Evolutionary conservation across 306 rosid species (phyloP), one percentile per base, ranked within the genome.

Genomic region (Alnus glutinosa): DNA sequence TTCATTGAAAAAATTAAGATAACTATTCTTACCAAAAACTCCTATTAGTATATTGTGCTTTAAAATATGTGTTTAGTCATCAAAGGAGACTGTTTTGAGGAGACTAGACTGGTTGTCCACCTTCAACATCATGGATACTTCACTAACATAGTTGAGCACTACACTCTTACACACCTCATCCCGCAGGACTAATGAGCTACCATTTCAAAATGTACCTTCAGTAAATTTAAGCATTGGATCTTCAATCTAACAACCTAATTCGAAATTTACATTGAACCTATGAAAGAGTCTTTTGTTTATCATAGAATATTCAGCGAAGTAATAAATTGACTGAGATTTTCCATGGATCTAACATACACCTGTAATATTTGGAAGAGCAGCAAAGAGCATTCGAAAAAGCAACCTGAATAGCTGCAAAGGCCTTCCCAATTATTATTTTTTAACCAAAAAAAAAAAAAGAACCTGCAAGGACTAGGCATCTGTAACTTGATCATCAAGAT

Each of bases 181-280:
- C 67, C 11, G 67, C 42, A 61, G 39, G 44, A 14, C 32, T 34
- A 2, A 34, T 7, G 39, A 11, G 12, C 23, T 39, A 13, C 50
- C 3, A 11, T 54, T 77, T 54, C 68, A 77, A 68, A 34, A 55
- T 78, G 55, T 30, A 55, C 81, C 49, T 9, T 44, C 18, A 2
- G 19, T 50, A 4, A 55, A 30, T 10, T 11, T 57, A 5, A 36
- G 19, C n/a, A 9, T 14, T 39, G 13, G 8, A 67, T 68, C 72
- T 68, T 68, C 72, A 68, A 42, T 18, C 49, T 16, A 9, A 42
- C 49, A 68, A n/a, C 72, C 48, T 62, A 12, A 32, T 3, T 30
- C n/a, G 4, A 32, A 19, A 18, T 57, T 57, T 57, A 19, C 30
- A 57, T n/a, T 8, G 32, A 18, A 28, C 16, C 36, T 9, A 59